Base-by-base conservation (phyloP, 129 eudicot genomes). In the Arctium lappa region DNA sequence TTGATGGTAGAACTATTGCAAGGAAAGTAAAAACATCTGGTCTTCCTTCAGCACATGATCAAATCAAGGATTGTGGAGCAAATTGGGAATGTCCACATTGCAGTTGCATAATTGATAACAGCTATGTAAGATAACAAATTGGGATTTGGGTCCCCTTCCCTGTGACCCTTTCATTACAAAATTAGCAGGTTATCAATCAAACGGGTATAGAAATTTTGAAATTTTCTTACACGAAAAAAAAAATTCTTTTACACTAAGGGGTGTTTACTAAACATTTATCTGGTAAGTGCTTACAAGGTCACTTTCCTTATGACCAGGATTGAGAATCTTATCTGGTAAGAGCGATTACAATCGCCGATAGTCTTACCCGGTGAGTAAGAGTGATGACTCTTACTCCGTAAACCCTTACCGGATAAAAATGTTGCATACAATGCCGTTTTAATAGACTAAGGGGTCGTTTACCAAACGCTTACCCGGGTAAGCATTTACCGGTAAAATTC, bases 71-170 rank as follows among this genome's bases (percentile, higher is more conserved):
- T 81, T 87, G 83, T 81, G 94, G 89, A 18, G 93, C 89, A 22
- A 79, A 62, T 5, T 88, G 85, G 27, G 91, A 90, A 88, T 94
- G 98, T 78, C 98, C 98, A 69, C 88, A 89, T 0, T 94, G 98
- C 87, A 79, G 86, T 63, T 74, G 80, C 70, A 80, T 15, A 34
- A 90, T 90, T 82, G 88, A 92, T 79, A 89, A 88, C 79, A 89
- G 84, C 46, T 86, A 94, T 88, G 97, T 94, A 90, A 89, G 97
- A 73, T 73, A 60, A 3, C 36, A 53, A 56, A 56, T 60, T 60
- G 68, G 7, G 68, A 60, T 16, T n/a, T 56, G 65, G 68, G 2
- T n/a, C 27, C 68, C 29, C 27, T 60, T n/a, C 27, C 8, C 30
- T 60, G 1, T 60, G 29, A 60, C 68, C 68, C 68, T 60, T 60